Percentiles rank a stretch among this genome's conserved stretches.
Evolutionary conservation across 2,329 filamentous ascomycete species (phyloP).

Genomic region (Xylaria multiplex): DNA sequence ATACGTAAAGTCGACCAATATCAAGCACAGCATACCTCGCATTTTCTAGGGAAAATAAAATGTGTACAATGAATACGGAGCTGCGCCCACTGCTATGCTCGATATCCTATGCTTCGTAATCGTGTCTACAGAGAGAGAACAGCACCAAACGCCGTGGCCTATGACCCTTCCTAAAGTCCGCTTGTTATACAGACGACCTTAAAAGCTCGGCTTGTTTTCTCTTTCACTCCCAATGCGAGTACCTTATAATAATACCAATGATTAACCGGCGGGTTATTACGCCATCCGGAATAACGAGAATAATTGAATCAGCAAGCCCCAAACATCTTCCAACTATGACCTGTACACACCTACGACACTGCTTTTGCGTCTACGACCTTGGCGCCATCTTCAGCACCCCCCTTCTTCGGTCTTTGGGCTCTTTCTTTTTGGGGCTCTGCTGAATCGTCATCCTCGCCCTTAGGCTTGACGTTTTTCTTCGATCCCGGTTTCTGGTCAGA

Average conservation of each 20-base stretch:
- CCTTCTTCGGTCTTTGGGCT: slow-evolving; percentile 36
- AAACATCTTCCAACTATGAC: slow-evolving; percentile 7
- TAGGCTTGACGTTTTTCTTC: slow-evolving; percentile 31
- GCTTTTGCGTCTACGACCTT: slow-evolving; percentile 38
- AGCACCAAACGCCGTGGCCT: slow-evolving; percentile 44
- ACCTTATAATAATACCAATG: slow-evolving; percentile 29
- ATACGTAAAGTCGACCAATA: not conserved
- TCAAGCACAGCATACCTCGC: slow-evolving; percentile 16
- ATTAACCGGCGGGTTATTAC: slow-evolving; percentile 15
- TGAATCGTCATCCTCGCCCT: slow-evolving; percentile 30
- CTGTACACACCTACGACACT: slow-evolving; percentile 36
- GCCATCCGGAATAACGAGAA: slow-evolving; percentile 24
- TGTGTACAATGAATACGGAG: slow-evolving; percentile 43
- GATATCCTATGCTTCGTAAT: slow-evolving; percentile 44
- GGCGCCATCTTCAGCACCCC: slow-evolving; percentile 32
- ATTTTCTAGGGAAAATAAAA: slow-evolving; percentile 24
- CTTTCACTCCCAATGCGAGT: slow-evolving; percentile 31
- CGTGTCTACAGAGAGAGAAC: slow-evolving; percentile 40
- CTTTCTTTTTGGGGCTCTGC: slow-evolving; percentile 37
- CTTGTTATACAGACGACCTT: slow-evolving; percentile 44
- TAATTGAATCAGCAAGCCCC: slow-evolving; percentile 23
- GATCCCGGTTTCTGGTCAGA: slow-evolving; percentile 26
- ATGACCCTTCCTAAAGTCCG: slow-evolving; percentile 43
- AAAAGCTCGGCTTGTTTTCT: slow-evolving; percentile 20
- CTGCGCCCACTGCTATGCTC: slow-evolving; percentile 38